A percentile compares a stretch with the other conserved stretches of the same genome.
These are phyloP conservation scores for Jamesozyma gamospora DNA, from an alignment of 805 yeast species.

Conservation along the genomic window DNA sequence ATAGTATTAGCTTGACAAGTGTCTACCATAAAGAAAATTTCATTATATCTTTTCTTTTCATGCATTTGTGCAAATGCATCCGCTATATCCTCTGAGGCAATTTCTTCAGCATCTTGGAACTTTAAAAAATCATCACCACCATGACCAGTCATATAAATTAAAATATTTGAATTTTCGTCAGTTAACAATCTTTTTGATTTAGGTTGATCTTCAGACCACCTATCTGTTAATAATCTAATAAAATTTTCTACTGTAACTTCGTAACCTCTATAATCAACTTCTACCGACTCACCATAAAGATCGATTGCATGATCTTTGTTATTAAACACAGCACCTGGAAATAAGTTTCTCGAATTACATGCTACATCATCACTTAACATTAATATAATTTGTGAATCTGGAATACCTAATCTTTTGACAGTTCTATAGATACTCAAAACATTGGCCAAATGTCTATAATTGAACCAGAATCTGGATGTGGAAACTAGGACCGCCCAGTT, in stretches of 20 bases:
- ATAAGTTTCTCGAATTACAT: constrained; percentile 90
- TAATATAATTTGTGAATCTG: constrained; percentile 91
- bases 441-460: constrained; percentile 96
- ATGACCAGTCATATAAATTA: constrained; percentile 94
- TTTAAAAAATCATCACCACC: constrained; percentile 97
- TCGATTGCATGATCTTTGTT: constrained; percentile 88
- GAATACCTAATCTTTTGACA: constrained; percentile 90
- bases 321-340: constrained; percentile 92
- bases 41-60: constrained; percentile 90
- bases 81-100: constrained; percentile 89
- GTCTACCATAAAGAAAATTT: constrained; percentile 94
- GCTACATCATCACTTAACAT: constrained; percentile 97
- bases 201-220: constrained; percentile 94
- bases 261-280: constrained; percentile 94
- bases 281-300: constrained; percentile 86
- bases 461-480: constrained; percentile 96
- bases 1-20: constrained; percentile 98
- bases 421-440: constrained; percentile 90
- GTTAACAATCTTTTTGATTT: constrained; percentile 82
- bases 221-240: constrained; percentile 81
- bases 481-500: constrained; percentile 85
- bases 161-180: constrained; percentile 88
- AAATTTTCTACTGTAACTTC: constrained; percentile 97
- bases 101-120: constrained; percentile 97
- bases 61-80: constrained; percentile 97